Conservation (phyloP, 768 basidiomycete genomes). For the Leucosporidium creatinivorum region DNA sequence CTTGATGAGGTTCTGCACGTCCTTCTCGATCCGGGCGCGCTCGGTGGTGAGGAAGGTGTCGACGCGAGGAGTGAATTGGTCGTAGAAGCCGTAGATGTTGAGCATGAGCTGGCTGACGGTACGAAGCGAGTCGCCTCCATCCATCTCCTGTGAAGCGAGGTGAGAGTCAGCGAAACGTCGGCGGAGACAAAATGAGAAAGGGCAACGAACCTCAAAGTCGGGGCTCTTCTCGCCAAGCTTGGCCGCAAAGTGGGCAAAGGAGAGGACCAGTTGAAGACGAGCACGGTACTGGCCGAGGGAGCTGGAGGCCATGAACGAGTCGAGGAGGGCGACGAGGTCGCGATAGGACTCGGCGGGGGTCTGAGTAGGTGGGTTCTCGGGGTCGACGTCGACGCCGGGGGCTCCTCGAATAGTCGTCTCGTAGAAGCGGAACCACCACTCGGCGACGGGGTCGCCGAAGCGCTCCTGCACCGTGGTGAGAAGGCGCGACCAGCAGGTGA, state of each 20-base stretch:
- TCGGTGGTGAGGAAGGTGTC: constrained; percentile 51
- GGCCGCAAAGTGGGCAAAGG: constrained; percentile 48
- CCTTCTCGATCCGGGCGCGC: constrained; percentile 61
- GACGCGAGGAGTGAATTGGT: constrained; percentile 54
- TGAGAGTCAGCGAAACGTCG: neutral
- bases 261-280: constrained; percentile 60
- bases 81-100: constrained; percentile 57
- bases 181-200: neutral
- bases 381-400: constrained; percentile 43
- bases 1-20: constrained; percentile 77
- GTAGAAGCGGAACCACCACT: constrained; percentile 90
- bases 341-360: constrained; percentile 43
- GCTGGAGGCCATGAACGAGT: constrained; percentile 65
- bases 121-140: constrained; percentile 43
- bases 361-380: constrained; percentile 36
- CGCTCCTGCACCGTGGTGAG: constrained; percentile 60
- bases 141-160: constrained; percentile 7
- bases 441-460: constrained; percentile 48
- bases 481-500: constrained; percentile 76
- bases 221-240: constrained; percentile 7
- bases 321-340: constrained; percentile 65
- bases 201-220: neutral
- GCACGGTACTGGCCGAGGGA: constrained; percentile 75
- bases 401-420: constrained; percentile 47
- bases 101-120: constrained; percentile 57